phyloP scores from a whole-genome alignment of 2,329 filamentous ascomycete genomes.

The Hyphodiscus sp. region DNA sequence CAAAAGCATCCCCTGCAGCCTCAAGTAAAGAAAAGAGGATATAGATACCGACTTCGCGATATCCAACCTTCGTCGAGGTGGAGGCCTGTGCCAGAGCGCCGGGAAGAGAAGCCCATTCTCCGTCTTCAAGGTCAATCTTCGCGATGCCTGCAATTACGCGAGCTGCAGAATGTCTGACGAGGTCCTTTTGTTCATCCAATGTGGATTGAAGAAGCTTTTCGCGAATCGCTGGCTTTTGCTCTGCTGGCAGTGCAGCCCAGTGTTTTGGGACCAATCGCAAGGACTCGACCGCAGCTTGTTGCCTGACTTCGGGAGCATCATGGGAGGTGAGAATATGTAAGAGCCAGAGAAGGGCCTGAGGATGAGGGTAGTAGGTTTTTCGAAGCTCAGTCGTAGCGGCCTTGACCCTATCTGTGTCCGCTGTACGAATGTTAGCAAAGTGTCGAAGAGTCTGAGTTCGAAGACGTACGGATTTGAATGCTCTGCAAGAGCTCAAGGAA shows the following conservation, averaged over 20 bases:
- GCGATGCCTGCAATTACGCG: slow-evolving; percentile 85
- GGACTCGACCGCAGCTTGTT: slow-evolving; percentile 87
- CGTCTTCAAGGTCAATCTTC: slow-evolving; percentile 77
- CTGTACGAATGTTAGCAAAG: slow-evolving; percentile 40
- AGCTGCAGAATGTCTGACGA: slow-evolving; percentile 79
- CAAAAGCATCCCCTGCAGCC: slow-evolving; percentile 76
- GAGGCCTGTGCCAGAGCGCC: slow-evolving; percentile 73
- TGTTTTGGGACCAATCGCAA: slow-evolving; percentile 77
- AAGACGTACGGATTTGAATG: slow-evolving; percentile 72
- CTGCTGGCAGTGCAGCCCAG: slow-evolving; percentile 67
- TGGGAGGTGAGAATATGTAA: slow-evolving; percentile 84
- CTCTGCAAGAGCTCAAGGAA: slow-evolving; percentile 83
- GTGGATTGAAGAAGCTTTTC: slow-evolving; percentile 79
- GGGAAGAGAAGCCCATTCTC: slow-evolving; percentile 78
- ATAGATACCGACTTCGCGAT: slow-evolving; percentile 87
- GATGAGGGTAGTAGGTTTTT: slow-evolving; percentile 85
- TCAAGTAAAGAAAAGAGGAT: slow-evolving; percentile 91
- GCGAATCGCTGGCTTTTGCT: slow-evolving; percentile 74
- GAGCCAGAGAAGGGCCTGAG: slow-evolving; percentile 76
- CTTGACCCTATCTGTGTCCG: slow-evolving; percentile 85
- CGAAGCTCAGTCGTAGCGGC: slow-evolving; percentile 83
- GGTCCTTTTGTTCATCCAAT: slow-evolving; percentile 68
- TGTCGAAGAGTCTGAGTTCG: slow-evolving; percentile 8
- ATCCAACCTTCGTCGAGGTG: slow-evolving; percentile 64
- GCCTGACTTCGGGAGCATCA: slow-evolving; percentile 54